Evolutionary conservation across 2,329 filamentous ascomycete genomes (phyloP), one percentile per base, ranked within the genome.

Genomic region (Coniochaeta hoffmannii): DNA sequence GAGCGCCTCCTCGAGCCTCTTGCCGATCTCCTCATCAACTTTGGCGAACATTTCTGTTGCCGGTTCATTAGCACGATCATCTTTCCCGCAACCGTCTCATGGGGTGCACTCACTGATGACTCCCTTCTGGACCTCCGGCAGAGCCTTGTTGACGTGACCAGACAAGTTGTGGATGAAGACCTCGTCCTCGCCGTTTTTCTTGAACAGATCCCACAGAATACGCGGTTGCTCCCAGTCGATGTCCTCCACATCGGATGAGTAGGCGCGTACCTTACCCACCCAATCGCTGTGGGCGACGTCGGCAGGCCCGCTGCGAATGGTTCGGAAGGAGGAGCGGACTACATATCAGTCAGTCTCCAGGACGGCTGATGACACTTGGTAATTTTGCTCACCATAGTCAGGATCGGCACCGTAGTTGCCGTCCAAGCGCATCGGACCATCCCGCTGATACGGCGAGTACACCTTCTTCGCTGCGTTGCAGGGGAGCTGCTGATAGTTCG

Each of bases 401-500:
- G 75, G 75, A 41, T 76, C 70, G 1, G 63, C 65, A 10, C 74
- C 74, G 59, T 77, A 76, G 63, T 78, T 78, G 10, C 69, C 67
- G n/a, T 67, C 63, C n/a, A 70, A 59, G 2, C 60, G 64, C 60
- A 65, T 65, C 4, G 57, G 56, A 0, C 73, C 73, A 55, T 76
- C 73, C 5, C 73, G 71, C 60, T 74, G 65, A 59, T 68, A 72
- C 0, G 71, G 71, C 7, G 60, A 61, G 64, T 60, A 76, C 57
- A 55, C 69, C 3, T 59, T 60, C 46, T 60, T 44, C 26, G 63
- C 59, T 0, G 77, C 73, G 65, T 82, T 83, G 62, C 75, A 71
- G 7, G 79, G 79, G 17, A 83, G 73, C 58, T 80, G 76, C 59
- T 81, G 75, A 63, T 82, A 84, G 68, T 85, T 85, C 22, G 73